phyloP scores from a whole-genome alignment of 768 basidiomycete species.

The Rhodotorula graminis region DNA sequence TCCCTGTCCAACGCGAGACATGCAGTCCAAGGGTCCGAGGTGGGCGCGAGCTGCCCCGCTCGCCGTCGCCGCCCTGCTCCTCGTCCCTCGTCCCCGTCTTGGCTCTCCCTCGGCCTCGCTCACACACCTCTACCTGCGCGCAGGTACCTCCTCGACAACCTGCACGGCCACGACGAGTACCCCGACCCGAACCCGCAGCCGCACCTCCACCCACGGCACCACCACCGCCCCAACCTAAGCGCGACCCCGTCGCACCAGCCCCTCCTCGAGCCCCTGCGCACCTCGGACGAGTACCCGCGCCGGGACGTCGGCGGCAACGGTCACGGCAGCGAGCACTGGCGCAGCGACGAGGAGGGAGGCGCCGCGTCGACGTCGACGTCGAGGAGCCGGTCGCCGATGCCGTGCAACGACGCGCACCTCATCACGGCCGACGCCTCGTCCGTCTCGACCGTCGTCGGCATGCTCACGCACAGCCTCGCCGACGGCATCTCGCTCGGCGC shows the following conservation, averaged over 20 bases:
- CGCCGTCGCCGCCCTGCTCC: neutral
- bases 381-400: conserved; percentile 12
- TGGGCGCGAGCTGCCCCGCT: no score
- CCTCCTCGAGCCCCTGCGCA: conserved; percentile 51
- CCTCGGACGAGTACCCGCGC: conserved; percentile 46
- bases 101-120: neutral
- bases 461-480: conserved; percentile 79
- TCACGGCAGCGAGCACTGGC: neutral
- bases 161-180: conserved; percentile 34
- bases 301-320: neutral
- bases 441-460: conserved; percentile 73
- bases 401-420: neutral
- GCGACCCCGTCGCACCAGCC: conserved; percentile 45
- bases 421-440: conserved; percentile 46
- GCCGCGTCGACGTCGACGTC: conserved; percentile 28
- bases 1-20: no score
- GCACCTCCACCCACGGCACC: neutral
- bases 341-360: conserved; percentile 19
- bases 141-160: conserved; percentile 50
- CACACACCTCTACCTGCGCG: neutral
- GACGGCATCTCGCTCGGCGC: conserved; percentile 92
- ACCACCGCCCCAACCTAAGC: conserved; percentile 41
- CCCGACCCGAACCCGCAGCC: neutral
- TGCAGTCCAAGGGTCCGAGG: no score
- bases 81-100: conserved; percentile 14